Conservation (phyloP, 345 rosid genomes). For the Populus euphratica region DNA sequence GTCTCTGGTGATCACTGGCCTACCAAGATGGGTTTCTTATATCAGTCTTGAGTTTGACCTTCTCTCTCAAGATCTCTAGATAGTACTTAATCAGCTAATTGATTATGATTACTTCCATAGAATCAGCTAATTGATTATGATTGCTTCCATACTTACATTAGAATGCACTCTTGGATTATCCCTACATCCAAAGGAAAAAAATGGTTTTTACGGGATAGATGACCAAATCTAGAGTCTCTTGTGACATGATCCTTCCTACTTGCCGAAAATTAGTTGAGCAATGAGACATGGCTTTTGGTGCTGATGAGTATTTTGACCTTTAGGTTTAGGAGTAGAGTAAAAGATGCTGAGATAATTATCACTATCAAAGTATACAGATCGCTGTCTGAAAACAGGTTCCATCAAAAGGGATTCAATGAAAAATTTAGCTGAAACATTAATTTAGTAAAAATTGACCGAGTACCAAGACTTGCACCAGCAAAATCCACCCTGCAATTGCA, state of each 20-base stretch:
- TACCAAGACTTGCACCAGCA: neutral
- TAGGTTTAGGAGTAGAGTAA: neutral
- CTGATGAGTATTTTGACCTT: neutral
- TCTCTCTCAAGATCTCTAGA: neutral
- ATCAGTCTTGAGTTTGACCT: neutral
- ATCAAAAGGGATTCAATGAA: neutral
- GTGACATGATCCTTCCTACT: neutral
- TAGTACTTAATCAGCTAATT: neutral
- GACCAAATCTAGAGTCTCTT: neutral
- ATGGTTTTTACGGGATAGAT: neutral
- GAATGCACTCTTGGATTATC: slow-evolving; percentile 4
- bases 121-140: neutral
- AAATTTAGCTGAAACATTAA: neutral
- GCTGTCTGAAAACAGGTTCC: neutral
- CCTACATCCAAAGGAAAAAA: neutral
- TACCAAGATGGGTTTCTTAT: neutral
- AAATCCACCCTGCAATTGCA: neutral
- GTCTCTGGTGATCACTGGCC: neutral
- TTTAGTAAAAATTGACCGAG: neutral
- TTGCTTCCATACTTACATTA: slow-evolving; percentile 1
- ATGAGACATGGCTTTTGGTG: too few species aligned
- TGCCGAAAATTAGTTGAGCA: neutral
- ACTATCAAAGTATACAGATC: neutral
- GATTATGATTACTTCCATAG: neutral
- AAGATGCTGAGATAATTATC: neutral